Evolutionary conservation across 306 rosid genomes (phyloP), one percentile per base, ranked within the genome.

Genomic region (Glycyrrhiza uralensis): DNA sequence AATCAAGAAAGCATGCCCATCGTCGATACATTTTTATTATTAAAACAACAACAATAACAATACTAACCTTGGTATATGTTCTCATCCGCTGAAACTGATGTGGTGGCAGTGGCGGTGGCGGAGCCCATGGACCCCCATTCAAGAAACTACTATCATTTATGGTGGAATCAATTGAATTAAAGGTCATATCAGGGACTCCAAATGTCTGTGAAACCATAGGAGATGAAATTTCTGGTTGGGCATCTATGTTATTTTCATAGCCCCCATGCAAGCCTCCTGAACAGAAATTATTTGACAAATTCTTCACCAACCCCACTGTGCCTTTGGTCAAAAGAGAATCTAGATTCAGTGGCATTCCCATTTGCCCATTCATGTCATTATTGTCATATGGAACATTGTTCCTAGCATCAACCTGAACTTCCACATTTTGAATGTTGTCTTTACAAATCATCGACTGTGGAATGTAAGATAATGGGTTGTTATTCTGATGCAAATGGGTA

Each of bases 1-100:
- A n/a, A n/a, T n/a, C n/a, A n/a, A n/a, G n/a, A n/a, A n/a, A n/a
- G n/a, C n/a, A n/a, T n/a, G n/a, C n/a, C n/a, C n/a, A n/a, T n/a
- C n/a, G n/a, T n/a, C n/a, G n/a, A n/a, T n/a, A n/a, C n/a, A n/a
- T n/a, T n/a, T n/a, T n/a, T n/a, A n/a, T n/a, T n/a, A n/a, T n/a
- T n/a, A n/a, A n/a, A n/a, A 28, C 18, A 67, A 42, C 8, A 35
- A 20, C 10, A 69, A 60, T 38, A 81, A 68, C 7, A 74, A 14
- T 75, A 59, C n/a, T n/a, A 69, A 94, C 99, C 97, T 94, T 94
- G 69, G 99, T 94, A 79, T 80, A 94, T n/a, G 99, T 91, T 67
- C 99, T 80, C 90, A 89, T 79, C 36, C 99, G 85, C 75, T 87
- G 97, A 77, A 91, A 81, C 13, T 82, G 98, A 11, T 87, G 86